phyloP scores from a whole-genome alignment of 805 yeast species.

The Zygosaccharomyces bisporus region DNA sequence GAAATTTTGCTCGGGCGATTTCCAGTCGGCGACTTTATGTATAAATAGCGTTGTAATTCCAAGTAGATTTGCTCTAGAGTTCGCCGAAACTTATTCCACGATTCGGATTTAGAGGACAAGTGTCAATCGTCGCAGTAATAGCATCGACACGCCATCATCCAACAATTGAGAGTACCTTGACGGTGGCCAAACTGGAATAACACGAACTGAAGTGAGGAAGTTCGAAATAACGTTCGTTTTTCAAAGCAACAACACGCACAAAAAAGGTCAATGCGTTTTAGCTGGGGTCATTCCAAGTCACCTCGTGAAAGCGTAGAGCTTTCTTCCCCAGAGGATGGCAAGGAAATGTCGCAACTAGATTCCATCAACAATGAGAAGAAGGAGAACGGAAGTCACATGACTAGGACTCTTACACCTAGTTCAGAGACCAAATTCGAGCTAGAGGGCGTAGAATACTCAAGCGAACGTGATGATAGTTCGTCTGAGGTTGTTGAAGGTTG shows the following conservation, averaged over 20 bases:
- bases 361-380: neutral
- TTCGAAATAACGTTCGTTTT: neutral
- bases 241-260: neutral
- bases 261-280: neutral
- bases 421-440: neutral
- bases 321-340: constrained; percentile 1
- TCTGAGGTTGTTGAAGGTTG: constrained; percentile 40
- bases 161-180: neutral
- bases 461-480: constrained; percentile 43
- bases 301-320: neutral
- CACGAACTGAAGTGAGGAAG: neutral
- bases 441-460: neutral
- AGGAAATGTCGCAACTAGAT: neutral
- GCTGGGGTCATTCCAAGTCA: constrained; percentile 1
- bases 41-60: neutral
- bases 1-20: constrained; percentile 5
- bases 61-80: neutral
- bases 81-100: constrained; percentile 3
- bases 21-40: constrained; percentile 3
- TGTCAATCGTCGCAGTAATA: neutral
- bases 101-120: neutral
- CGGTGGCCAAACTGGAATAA: neutral
- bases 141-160: neutral
- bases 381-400: neutral
- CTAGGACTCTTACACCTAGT: neutral